These are phyloP conservation scores for Cytospora paraplurivora DNA, from an alignment of 2,329 filamentous ascomycete genomes.

Conservation along the genomic window DNA sequence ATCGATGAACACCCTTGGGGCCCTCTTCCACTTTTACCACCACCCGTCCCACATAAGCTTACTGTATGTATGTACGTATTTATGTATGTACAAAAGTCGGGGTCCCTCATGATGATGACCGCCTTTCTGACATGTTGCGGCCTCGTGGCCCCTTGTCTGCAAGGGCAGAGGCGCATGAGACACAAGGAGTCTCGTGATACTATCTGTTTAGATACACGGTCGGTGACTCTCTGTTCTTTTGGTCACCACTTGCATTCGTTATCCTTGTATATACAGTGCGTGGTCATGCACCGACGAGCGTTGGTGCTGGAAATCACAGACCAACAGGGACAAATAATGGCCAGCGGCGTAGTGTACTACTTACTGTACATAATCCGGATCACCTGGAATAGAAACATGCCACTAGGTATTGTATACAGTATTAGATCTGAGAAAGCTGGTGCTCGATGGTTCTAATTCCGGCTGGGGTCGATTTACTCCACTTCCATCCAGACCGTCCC, in stretches of 20 bases:
- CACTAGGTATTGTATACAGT: not conserved
- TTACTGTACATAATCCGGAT: no score
- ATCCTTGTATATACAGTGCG: no score
- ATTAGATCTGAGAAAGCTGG: not conserved
- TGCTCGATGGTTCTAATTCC: not conserved
- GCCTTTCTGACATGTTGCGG: not conserved
- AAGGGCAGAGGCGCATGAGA: not conserved
- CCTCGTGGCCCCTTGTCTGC: not conserved
- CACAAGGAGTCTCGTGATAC: not conserved
- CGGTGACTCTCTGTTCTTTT: not conserved
- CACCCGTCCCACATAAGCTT: no score
- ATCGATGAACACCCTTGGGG: not conserved
- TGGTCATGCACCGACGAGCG: no score
- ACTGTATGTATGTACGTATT: no score
- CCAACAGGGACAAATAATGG: no score
- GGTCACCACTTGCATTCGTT: not conserved
- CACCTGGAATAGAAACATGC: not conserved
- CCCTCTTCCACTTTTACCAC: no score
- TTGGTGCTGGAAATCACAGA: no score
- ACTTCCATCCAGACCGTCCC: not conserved
- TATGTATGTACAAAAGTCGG: no score
- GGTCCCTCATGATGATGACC: no score
- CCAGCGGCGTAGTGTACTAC: not conserved
- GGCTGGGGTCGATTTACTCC: not conserved
- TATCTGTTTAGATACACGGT: not conserved